Evolutionary conservation across 345 rosid species (phyloP).

Genomic region (Cardamine resedifolia): DNA sequence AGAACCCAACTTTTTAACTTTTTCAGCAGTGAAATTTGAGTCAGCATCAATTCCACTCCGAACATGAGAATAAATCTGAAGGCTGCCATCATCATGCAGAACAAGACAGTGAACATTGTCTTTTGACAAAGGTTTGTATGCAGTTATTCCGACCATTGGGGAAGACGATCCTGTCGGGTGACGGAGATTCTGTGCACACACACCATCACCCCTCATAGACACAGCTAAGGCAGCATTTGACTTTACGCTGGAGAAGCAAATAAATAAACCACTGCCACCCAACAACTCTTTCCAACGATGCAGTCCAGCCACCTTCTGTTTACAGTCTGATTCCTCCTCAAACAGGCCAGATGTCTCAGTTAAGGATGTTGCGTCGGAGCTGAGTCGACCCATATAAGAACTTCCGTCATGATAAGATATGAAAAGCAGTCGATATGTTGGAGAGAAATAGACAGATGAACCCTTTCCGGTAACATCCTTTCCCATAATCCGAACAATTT

Average conservation of each 20-base stretch:
- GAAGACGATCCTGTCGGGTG: conserved; percentile 81
- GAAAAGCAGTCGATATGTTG: conserved; percentile 72
- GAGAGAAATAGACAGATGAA: conserved; percentile 78
- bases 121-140: conserved; percentile 91
- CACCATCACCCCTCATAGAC: conserved; percentile 56
- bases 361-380: conserved; percentile 64
- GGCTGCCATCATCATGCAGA: conserved; percentile 98
- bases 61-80: conserved; percentile 82
- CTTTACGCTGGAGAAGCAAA: conserved; percentile 75
- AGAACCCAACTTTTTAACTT: conserved; percentile 80
- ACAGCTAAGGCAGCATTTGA: conserved; percentile 75
- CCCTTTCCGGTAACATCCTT: conserved; percentile 74
- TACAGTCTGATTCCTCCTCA: conserved; percentile 81
- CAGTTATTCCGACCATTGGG: conserved; percentile 86
- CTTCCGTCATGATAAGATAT: conserved; percentile 88
- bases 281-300: conserved; percentile 92
- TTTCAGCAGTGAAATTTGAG: conserved; percentile 71
- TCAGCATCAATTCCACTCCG: conserved; percentile 61
- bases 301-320: conserved; percentile 67
- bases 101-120: conserved; percentile 91
- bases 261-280: conserved; percentile 74
- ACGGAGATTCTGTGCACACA: conserved; percentile 76
- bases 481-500: conserved; percentile 61
- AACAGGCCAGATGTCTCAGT: conserved; percentile 65
- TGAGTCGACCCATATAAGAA: conserved; percentile 72